These are phyloP conservation scores for Fusarium duplospermum DNA, from an alignment of 2,329 filamentous ascomycete genomes.

Conservation along the genomic window DNA sequence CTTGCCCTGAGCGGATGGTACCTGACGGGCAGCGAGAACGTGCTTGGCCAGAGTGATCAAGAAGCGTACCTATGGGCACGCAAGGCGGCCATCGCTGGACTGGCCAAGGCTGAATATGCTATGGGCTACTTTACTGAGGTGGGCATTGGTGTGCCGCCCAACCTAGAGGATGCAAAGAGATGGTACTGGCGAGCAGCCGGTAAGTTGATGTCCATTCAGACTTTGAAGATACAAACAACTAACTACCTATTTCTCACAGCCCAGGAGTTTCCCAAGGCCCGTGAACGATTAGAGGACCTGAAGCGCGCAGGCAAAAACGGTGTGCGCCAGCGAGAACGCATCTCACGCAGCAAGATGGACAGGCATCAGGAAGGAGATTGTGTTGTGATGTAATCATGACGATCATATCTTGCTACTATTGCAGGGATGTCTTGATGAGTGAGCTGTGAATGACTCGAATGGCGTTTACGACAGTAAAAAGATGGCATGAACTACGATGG, in stretches of 20 bases:
- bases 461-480: background rate
- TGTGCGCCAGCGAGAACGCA: constrained; percentile 78
- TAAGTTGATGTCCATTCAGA: constrained; percentile 63
- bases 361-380: constrained; percentile 92
- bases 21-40: constrained; percentile 87
- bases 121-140: constrained; percentile 98
- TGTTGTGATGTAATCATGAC: constrained; percentile 74
- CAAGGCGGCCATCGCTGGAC: constrained; percentile 87
- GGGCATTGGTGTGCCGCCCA: constrained; percentile 87
- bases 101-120: constrained; percentile 95
- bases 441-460: constrained; percentile 3
- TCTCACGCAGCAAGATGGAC: constrained; percentile 84
- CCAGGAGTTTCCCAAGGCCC: constrained; percentile 93
- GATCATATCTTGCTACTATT: background rate
- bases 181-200: constrained; percentile 99
- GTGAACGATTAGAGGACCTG: constrained; percentile 91
- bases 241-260: constrained; percentile 64
- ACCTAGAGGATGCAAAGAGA: constrained; percentile 93
- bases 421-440: background rate
- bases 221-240: constrained; percentile 33
- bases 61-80: constrained; percentile 98
- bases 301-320: constrained; percentile 80
- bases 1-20: constrained; percentile 92
- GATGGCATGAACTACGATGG: background rate
- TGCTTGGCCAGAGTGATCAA: constrained; percentile 90